Evolutionary conservation across 805 yeast species (phyloP), one percentile per base, ranked within the genome.

Genomic region (Barnettozyma sp.): DNA sequence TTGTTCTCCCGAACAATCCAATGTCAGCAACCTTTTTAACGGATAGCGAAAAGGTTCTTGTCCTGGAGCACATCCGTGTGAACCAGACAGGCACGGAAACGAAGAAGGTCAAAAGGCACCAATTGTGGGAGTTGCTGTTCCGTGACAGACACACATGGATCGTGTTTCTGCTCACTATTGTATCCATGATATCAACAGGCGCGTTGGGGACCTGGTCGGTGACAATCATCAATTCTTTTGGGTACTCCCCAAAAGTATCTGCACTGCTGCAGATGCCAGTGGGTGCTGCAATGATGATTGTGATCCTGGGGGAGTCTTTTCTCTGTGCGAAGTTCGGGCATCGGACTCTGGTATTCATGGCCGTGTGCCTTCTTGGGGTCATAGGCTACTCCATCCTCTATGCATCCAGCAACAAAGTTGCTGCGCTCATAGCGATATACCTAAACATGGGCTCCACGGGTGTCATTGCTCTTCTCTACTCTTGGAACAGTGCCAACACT

Each of bases 401-500:
- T 4, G 43, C 66, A 8, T 46, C 59, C 13, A 52, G 58, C 35
- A 61, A 55, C 43, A 62, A 54, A 32, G 59, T 69, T 12, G 78
- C 75, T 22, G 68, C 71, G 41, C 42, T 74, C 34, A 54, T 73
- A 35, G 65, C 73, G 5, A 62, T 73, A 27, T 73, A 73, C 45
- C 48, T 71, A 50, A 60, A 67, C 32, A 63, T 75, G 68, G 64
- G 78, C 46, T 68, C 82, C 28, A 69, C 77, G 21, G 64, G 76
- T 57, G 63, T 73, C 35, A 75, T 73, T 36, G 72, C 81, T 1
- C 62, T 76, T 35, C 61, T 76, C 21, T 76, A 74, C 47, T 68
- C 76, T 5, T 76, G 82, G 82, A 73, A 73, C 41, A 66, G 71
- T 37, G 68, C 78, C 30, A 76, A 76, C 45, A 74, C 79, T 7